Base-by-base conservation (phyloP, 768 basidiomycete genomes). In the Phlegmacium glaucopus region DNA sequence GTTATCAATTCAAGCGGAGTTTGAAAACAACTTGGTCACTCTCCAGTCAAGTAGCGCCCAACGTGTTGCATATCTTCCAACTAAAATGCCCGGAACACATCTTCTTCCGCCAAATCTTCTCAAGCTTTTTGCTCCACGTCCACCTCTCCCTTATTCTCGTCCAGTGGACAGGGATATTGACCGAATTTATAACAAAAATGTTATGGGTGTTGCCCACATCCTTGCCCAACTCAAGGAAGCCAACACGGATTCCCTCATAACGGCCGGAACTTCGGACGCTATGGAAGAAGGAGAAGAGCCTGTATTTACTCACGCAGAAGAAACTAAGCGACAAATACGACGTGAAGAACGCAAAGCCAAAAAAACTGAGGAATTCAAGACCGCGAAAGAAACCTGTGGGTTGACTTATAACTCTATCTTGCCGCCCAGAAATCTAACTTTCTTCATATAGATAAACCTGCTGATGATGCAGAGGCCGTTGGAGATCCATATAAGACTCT, bases 401-500 rank as follows among this genome's bases (percentile, higher is more conserved):
- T 77, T 12, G 38, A 17, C 44, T 17, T 11, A 9, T n/a, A 22
- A 39, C 38, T 30, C 29, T 18, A n/a, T 44, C n/a, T 41, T 29
- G 12, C 17, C 29, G 36, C 51, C 43, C 44, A 54, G 41, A 54
- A 42, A 32, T 44, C 54, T 52, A 44, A 43, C 49, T 22, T 26
- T 12, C 41, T 16, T 22, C n/a, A 13, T 53, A 26, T 58, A 97
- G 95, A 94, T 70, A 92, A 94, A 63, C 96, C 96, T 8, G 77
- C 87, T 15, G 94, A 95, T 45, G 94, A 99, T 60, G 47, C 85
- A 10, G 84, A 95, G 62, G 94, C 93, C 27, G 76, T 87, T 35
- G 96, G 96, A 2, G 96, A 99, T 61, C 96, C 96, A 4, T 99
- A 97, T 73, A 98, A 98, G 66, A 98, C 96, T 0, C 75, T 99